Conservation (phyloP, 345 rosid species). For the Eucalyptus marginata region DNA sequence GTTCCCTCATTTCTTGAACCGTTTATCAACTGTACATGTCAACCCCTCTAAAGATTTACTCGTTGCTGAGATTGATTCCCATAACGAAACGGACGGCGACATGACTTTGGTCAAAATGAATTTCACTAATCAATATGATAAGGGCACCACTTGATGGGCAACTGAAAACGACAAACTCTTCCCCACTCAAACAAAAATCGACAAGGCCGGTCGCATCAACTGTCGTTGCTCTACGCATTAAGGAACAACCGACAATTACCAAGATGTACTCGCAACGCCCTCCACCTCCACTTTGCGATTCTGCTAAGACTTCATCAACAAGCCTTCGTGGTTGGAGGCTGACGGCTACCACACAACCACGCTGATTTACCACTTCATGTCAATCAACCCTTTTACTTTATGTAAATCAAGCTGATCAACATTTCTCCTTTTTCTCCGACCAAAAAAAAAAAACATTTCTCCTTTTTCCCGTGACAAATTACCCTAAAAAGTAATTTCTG, state of each 20-base stretch:
- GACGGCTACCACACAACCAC: constrained; percentile 4
- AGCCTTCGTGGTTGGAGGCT: constrained; percentile 10
- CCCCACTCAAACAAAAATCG: background rate
- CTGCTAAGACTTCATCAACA: constrained; percentile 1
- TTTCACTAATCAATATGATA: background rate
- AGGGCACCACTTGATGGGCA: background rate
- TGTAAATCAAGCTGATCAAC: background rate
- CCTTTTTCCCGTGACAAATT: background rate
- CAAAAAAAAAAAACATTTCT: too few relatives aligned
- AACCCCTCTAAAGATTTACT: background rate
- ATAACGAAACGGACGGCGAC: background rate
- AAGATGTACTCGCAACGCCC: background rate
- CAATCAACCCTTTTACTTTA: background rate
- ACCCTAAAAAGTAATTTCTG: background rate
- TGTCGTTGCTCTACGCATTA: background rate
- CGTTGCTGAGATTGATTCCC: background rate
- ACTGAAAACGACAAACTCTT: background rate
- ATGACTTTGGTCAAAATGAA: background rate
- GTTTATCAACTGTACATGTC: background rate
- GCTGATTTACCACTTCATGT: background rate
- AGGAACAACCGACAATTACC: constrained; percentile 23
- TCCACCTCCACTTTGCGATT: background rate
- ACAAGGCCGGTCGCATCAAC: constrained; percentile 2
- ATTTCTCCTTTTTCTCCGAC: background rate
- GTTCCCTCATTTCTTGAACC: background rate